Percentiles rank a stretch among this genome's conserved stretches.
phyloP scores from a whole-genome alignment of 495 filamentous ascomycete genomes.

The Xeromyces bisporus region DNA sequence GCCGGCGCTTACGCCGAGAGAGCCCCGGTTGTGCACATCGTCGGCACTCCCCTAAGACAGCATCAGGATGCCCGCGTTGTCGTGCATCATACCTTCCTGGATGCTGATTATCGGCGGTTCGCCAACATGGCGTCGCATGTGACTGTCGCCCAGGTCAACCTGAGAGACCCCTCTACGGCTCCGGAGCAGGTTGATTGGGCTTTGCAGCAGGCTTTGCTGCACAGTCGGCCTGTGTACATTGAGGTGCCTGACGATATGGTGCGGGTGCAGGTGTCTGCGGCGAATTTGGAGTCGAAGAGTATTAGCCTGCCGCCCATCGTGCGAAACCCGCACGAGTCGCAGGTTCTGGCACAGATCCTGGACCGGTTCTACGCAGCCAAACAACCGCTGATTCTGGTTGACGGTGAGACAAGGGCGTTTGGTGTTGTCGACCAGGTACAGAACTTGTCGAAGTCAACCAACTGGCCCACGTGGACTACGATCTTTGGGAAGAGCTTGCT shows the following conservation, averaged over 20 bases:
- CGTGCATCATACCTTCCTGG: constrained; percentile 29
- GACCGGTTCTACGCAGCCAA: constrained; percentile 17
- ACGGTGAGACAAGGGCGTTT: constrained; percentile 15
- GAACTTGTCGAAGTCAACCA: constrained; percentile 11
- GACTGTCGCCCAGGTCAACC: constrained; percentile 22
- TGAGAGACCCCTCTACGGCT: constrained; percentile 17
- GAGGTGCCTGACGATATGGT: constrained; percentile 29
- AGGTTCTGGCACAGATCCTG: constrained; percentile 10
- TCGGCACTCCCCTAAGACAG: constrained; percentile 34
- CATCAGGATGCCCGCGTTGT: constrained; percentile 14
- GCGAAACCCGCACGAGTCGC: constrained; percentile 4
- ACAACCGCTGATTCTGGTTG: constrained; percentile 20
- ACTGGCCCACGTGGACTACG: constrained; percentile 19
- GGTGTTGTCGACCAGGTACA: constrained; percentile 14
- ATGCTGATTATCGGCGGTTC: constrained; percentile 25
- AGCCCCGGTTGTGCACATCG: constrained; percentile 67
- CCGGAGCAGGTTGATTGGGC: constrained; percentile 23
- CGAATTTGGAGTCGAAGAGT: constrained; percentile 9
- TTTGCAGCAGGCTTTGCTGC: constrained; percentile 19
- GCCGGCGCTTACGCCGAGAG: constrained; percentile 59
- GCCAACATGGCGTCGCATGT: constrained; percentile 21
- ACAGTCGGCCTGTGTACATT: constrained; percentile 28
- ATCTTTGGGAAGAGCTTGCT: constrained; percentile 22
- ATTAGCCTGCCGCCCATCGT: constrained; percentile 4
- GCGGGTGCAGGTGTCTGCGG: constrained; percentile 11